Evolutionary conservation across 2,329 filamentous ascomycete genomes (phyloP).

Genomic region (Talaromyces funiculosus): DNA sequence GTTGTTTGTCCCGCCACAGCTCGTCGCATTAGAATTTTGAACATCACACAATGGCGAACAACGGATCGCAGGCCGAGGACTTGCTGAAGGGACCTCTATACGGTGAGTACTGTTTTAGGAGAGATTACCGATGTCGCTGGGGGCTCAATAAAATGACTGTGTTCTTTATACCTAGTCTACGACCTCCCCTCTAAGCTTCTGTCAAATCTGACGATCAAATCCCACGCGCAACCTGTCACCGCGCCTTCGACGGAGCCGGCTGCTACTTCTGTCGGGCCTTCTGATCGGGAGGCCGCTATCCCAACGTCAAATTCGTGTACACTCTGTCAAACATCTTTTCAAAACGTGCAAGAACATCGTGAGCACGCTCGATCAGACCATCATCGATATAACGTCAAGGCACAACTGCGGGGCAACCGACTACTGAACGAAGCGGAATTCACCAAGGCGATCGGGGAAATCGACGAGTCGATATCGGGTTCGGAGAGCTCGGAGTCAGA

Average conservation of each 20-base stretch:
- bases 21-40: neutral
- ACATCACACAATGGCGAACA: conserved; percentile 10
- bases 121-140: neutral
- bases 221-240: conserved; percentile 32
- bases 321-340: conserved; percentile 69
- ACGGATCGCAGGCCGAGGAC: conserved; percentile 1
- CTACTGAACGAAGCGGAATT: conserved; percentile 78
- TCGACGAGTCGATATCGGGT: conserved; percentile 89
- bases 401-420: conserved; percentile 69
- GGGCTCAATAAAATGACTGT: neutral
- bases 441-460: conserved; percentile 72
- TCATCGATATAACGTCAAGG: conserved; percentile 91
- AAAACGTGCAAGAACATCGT: conserved; percentile 71
- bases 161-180: conserved; percentile 55
- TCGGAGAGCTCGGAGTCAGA: conserved; percentile 66
- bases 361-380: conserved; percentile 83
- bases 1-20: neutral
- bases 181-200: conserved; percentile 73
- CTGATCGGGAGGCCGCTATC: conserved; percentile 36
- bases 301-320: conserved; percentile 66
- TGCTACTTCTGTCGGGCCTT: conserved; percentile 24
- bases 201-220: conserved; percentile 58
- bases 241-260: conserved; percentile 21
- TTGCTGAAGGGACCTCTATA: conserved; percentile 13
- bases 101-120: conserved; percentile 9